A percentile compares a stretch with the other conserved stretches of the same genome.
Conservation (phyloP, 176 grass and related monocot genomes). For the Raddia distichophylla region DNA sequence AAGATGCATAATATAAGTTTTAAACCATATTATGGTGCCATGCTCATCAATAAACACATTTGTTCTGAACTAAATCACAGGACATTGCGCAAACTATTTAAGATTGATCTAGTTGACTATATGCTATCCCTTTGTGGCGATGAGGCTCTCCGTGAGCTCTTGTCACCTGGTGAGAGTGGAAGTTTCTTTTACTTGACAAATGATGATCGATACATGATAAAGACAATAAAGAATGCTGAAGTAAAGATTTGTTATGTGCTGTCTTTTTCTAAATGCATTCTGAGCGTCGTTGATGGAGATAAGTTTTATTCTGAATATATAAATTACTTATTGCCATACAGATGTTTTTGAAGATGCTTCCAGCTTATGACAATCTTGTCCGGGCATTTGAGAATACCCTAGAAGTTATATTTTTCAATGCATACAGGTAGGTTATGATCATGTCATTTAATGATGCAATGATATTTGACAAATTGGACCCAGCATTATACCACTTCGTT, state of each 20-base stretch:
- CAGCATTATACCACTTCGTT: too few species aligned
- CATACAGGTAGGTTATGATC: too few species aligned
- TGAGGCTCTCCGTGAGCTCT: slow-evolving; percentile 86
- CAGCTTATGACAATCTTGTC: slow-evolving; percentile 84
- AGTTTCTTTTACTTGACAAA: slow-evolving; percentile 96
- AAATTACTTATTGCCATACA: slow-evolving; percentile 36
- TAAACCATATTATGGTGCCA: slow-evolving; percentile 7
- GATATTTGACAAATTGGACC: too few species aligned
- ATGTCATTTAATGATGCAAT: too few species aligned
- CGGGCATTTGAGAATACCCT: slow-evolving; percentile 72
- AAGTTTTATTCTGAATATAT: slow-evolving; percentile 23
- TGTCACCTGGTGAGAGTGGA: slow-evolving; percentile 89
- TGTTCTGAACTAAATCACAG: slow-evolving; percentile 51
- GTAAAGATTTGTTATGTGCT: slow-evolving; percentile 61
- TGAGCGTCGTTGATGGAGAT: not conserved
- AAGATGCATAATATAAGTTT: slow-evolving; percentile 30
- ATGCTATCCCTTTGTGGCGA: slow-evolving; percentile 92
- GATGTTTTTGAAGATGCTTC: slow-evolving; percentile 94
- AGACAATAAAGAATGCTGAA: slow-evolving; percentile 95
- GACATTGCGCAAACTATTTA: slow-evolving; percentile 82
- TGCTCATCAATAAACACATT: slow-evolving; percentile 32
- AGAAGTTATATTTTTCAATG: too few species aligned
- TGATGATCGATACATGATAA: slow-evolving; percentile 89
- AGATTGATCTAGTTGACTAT: slow-evolving; percentile 90
- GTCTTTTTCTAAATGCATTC: slow-evolving; percentile 24